Evolutionary conservation across 2,329 filamentous ascomycete genomes (phyloP).

Genomic region (Neopestalotiopsis sp.): DNA sequence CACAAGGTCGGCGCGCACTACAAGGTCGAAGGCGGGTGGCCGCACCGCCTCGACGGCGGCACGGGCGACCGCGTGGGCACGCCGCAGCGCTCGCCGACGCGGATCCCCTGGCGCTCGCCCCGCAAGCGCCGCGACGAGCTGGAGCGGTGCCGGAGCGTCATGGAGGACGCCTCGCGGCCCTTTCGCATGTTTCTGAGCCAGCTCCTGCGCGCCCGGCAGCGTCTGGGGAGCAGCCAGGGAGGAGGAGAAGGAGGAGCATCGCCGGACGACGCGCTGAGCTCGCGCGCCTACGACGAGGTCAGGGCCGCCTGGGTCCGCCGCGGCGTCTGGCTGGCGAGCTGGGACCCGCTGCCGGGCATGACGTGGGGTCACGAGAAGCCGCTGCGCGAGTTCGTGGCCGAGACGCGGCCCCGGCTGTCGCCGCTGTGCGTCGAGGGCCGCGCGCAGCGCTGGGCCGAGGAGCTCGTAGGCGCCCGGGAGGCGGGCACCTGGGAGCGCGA

Average conservation of each 20-base stretch:
- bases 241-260: background rate
- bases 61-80: background rate
- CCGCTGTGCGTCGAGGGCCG: conserved; percentile 1
- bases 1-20: background rate
- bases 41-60: background rate
- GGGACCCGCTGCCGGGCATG: conserved; percentile 6
- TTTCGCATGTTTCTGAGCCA: background rate
- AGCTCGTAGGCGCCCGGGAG: conserved; percentile 3
- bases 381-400: conserved; percentile 5
- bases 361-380: conserved; percentile 8
- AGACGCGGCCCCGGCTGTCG: background rate
- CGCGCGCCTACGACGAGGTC: background rate
- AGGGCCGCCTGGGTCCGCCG: background rate
- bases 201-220: background rate
- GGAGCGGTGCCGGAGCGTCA: background rate
- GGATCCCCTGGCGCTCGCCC: background rate
- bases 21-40: background rate
- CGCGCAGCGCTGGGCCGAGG: conserved; percentile 2
- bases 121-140: background rate
- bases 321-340: background rate
- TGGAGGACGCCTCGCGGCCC: background rate
- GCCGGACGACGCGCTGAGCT: background rate
- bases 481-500: conserved; percentile 9
- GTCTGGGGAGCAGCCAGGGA: background rate
- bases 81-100: background rate